A percentile compares a stretch with the other conserved stretches of the same genome.
Evolutionary conservation across 225 moss, liverwort and hornwort species (phyloP).

Genomic region (Marchantia polymorpha): DNA sequence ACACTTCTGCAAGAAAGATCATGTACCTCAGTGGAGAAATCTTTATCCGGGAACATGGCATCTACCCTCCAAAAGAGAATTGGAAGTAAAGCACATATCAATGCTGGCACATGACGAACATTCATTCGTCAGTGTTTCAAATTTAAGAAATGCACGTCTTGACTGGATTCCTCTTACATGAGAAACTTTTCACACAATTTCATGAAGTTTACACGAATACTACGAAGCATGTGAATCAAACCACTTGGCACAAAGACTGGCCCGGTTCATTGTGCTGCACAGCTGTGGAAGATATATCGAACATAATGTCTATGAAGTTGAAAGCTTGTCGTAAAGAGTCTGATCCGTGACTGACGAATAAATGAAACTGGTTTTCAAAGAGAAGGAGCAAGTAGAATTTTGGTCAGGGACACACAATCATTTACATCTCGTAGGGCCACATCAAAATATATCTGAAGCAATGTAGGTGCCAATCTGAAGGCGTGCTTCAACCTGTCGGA

Average conservation of each 20-base stretch:
- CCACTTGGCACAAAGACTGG: too few relatives aligned
- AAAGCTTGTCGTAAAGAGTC: background rate
- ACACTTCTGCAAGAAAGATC: background rate
- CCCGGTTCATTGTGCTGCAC: too few relatives aligned
- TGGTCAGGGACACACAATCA: slow-evolving; percentile 62
- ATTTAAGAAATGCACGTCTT: background rate
- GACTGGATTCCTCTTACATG: background rate
- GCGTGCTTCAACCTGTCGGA: slow-evolving; percentile 77
- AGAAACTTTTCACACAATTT: background rate
- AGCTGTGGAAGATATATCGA: too few relatives aligned
- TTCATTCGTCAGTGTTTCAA: background rate
- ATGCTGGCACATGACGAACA: slow-evolving; percentile 41
- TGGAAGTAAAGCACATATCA: slow-evolving; percentile 78
- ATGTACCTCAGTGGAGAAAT: slow-evolving; percentile 39
- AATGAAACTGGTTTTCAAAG: background rate
- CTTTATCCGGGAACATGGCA: slow-evolving; percentile 88
- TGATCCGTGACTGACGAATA: background rate
- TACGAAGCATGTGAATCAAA: too few relatives aligned
- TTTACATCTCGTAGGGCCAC: slow-evolving; percentile 84
- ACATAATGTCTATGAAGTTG: background rate
- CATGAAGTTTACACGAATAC: background rate
- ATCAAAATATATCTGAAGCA: slow-evolving; percentile 77
- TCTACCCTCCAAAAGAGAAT: slow-evolving; percentile 75
- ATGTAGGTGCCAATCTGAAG: slow-evolving; percentile 58
- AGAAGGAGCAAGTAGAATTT: background rate